Percentiles rank a stretch among this genome's conserved stretches.
Evolutionary conservation across 1,284 basidiomycete genomes (phyloP).

Genomic region (Ceratobasidium sp.): DNA sequence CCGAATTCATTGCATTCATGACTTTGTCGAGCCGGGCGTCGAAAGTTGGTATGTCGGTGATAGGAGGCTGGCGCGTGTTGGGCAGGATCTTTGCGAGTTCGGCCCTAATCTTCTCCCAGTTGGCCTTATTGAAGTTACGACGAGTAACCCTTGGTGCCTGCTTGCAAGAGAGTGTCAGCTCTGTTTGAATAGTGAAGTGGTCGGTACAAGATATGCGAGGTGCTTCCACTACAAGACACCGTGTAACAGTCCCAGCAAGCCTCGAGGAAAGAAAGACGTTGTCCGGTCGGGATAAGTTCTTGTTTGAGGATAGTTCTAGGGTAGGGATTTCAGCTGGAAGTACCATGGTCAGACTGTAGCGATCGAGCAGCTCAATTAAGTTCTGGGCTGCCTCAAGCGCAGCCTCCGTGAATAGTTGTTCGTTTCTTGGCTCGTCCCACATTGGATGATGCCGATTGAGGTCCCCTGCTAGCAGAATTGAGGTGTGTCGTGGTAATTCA

Average conservation of each 20-base stretch:
- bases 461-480: constrained; percentile 50
- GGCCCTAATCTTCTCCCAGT: constrained; percentile 22
- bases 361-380: constrained; percentile 11
- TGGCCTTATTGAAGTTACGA: constrained; percentile 5
- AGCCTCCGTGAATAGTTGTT: neutral
- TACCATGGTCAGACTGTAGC: neutral
- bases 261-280: constrained; percentile 16
- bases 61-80: neutral
- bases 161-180: neutral
- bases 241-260: neutral
- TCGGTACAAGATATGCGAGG: constrained; percentile 28
- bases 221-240: neutral
- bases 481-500: constrained; percentile 25
- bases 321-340: constrained; percentile 13
- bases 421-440: constrained; percentile 53
- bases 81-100: neutral
- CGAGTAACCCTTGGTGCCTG: neutral
- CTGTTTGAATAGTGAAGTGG: constrained; percentile 29
- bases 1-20: neutral
- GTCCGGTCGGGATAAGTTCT: constrained; percentile 17
- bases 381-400: constrained; percentile 18
- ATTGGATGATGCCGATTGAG: constrained; percentile 60
- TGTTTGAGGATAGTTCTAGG: constrained; percentile 14
- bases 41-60: neutral
- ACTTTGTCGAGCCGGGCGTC: constrained; percentile 15